Conservation (phyloP, 2,329 filamentous ascomycete species). For the Colletotrichum chrysophilum region DNA sequence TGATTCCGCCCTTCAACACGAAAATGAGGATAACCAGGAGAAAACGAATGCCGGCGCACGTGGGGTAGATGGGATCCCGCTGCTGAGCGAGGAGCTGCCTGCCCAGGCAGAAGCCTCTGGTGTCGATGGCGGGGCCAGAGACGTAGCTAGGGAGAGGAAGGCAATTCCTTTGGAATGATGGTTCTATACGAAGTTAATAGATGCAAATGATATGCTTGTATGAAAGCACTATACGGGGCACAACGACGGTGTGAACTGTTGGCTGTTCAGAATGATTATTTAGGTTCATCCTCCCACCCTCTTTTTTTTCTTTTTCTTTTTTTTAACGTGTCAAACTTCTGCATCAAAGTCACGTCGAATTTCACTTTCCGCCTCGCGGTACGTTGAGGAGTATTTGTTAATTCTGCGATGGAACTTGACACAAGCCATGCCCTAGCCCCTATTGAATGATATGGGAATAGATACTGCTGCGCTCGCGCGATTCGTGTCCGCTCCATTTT, state of each 20-base stretch:
- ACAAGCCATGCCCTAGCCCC: background rate
- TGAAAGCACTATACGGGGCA: background rate
- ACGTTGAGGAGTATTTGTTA: background rate
- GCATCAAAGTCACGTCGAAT: background rate
- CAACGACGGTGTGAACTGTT: background rate
- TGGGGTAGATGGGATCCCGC: constrained; percentile 59
- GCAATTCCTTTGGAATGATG: constrained; percentile 1
- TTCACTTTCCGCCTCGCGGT: background rate
- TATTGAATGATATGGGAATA: background rate
- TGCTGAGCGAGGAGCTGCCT: constrained; percentile 54
- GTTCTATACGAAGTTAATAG: background rate
- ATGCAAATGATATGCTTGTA: background rate
- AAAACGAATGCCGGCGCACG: constrained; percentile 30
- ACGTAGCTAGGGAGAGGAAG: constrained; percentile 54
- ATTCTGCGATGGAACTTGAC: background rate
- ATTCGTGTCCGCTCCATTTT: background rate
- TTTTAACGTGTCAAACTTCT: background rate
- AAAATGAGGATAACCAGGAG: constrained; percentile 22
- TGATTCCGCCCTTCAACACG: background rate
- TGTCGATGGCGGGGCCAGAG: constrained; percentile 49
- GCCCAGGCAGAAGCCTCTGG: constrained; percentile 40
- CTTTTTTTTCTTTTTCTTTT: background rate
- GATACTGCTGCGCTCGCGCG: background rate
- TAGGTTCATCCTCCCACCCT: too few relatives aligned
- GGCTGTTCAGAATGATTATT: background rate